Evolutionary conservation across 495 filamentous ascomycete genomes (phyloP).

Genomic region (Podospora appendiculata): DNA sequence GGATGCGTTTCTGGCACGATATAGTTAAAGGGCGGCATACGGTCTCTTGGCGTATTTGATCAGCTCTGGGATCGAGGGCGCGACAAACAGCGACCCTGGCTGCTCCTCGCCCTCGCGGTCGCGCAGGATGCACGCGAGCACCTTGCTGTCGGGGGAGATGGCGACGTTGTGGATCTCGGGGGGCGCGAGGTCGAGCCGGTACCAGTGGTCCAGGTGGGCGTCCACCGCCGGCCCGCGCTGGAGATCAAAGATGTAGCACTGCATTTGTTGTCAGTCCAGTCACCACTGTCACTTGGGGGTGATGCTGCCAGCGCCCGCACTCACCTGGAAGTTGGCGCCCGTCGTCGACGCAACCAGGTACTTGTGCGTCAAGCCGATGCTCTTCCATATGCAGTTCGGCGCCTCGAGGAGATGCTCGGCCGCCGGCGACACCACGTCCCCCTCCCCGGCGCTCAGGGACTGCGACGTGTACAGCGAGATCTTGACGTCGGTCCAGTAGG

Average conservation of each 20-base stretch:
- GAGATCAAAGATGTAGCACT: constrained; percentile 16
- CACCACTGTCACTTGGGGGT: too few relatives aligned
- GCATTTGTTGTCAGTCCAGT: background rate
- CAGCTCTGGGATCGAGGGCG: background rate
- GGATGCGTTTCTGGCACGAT: too few relatives aligned
- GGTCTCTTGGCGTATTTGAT: background rate
- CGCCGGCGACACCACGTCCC: background rate
- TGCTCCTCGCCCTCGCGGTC: constrained; percentile 2
- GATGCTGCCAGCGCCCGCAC: background rate
- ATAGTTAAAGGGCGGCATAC: too few relatives aligned
- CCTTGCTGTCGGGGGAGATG: constrained; percentile 23
- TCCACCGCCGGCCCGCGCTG: constrained; percentile 2
- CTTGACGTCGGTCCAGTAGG: constrained; percentile 23
- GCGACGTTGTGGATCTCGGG: constrained; percentile 14
- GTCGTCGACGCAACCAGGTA: constrained; percentile 17
- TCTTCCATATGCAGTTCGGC: constrained; percentile 8
- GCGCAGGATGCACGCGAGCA: constrained; percentile 11
- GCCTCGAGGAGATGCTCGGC: constrained; percentile 1
- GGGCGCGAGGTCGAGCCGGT: constrained; percentile 5
- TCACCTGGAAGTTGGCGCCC: constrained; percentile 9
- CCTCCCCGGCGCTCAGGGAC: constrained; percentile 7
- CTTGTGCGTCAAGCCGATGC: constrained; percentile 8
- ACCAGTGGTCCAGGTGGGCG: constrained; percentile 4
- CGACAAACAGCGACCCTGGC: background rate
- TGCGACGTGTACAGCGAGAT: constrained; percentile 23